Conservation (phyloP, 1,284 basidiomycete genomes). For the Ustilago trichophora region DNA sequence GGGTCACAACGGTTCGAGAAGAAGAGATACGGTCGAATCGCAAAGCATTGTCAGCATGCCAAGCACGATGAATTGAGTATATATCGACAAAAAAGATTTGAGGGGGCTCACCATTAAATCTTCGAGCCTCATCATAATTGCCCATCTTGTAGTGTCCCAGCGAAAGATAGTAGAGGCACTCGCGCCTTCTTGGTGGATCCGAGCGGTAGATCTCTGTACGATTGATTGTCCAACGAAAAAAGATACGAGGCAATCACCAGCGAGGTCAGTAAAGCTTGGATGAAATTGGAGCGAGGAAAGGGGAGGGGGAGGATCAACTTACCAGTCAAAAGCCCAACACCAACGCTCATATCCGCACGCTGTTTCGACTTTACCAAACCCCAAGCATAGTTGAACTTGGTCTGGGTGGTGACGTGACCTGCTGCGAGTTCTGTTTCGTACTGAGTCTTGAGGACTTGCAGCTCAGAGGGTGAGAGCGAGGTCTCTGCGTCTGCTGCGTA, state of each 20-base stretch:
- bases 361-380: constrained; percentile 72
- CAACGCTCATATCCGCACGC: constrained; percentile 72
- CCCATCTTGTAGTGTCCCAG: constrained; percentile 97
- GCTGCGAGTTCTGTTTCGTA: constrained; percentile 84
- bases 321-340: constrained; percentile 82
- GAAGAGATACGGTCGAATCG: too few species aligned
- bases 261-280: too few species aligned
- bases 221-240: too few species aligned
- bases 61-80: too few species aligned
- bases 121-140: constrained; percentile 90
- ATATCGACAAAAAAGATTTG: too few species aligned
- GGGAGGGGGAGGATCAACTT: too few species aligned
- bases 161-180: constrained; percentile 96
- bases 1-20: too few species aligned
- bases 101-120: constrained; percentile 80
- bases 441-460: constrained; percentile 84
- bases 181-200: constrained; percentile 85
- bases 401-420: constrained; percentile 89
- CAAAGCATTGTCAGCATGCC: too few species aligned
- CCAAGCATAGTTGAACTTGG: constrained; percentile 94
- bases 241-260: too few species aligned
- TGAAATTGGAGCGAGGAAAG: too few species aligned
- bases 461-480: constrained; percentile 85
- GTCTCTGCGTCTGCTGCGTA: constrained; percentile 94
- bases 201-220: constrained; percentile 95